Conservation (phyloP, 495 filamentous ascomycete species). For the Pyronema domesticum region DNA sequence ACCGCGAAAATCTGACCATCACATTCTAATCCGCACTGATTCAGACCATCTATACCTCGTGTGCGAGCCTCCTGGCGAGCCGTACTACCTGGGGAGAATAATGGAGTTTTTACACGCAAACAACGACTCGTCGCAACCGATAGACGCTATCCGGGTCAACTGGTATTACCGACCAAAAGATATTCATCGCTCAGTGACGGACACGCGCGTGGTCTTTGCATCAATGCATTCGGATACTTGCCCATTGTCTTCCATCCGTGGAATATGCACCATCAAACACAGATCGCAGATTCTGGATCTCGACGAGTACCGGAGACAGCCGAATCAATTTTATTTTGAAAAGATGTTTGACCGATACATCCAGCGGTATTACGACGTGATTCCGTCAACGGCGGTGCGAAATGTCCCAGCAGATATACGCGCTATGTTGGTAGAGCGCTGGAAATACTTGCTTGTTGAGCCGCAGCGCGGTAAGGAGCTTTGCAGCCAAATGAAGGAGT, state of each 20-base stretch:
- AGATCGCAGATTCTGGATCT: constrained; percentile 67
- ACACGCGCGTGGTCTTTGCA: constrained; percentile 75
- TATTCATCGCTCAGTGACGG: constrained; percentile 75
- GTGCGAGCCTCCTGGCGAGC: constrained; percentile 93
- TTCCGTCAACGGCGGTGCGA: constrained; percentile 79
- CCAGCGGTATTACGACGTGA: constrained; percentile 90
- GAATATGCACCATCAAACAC: constrained; percentile 79
- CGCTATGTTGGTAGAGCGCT: constrained; percentile 82
- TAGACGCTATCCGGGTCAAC: constrained; percentile 83
- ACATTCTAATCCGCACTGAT: background rate
- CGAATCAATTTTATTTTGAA: constrained; percentile 89
- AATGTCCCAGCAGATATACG: constrained; percentile 91
- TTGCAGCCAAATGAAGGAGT: constrained; percentile 88
- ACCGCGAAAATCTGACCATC: background rate
- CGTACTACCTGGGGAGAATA: constrained; percentile 90
- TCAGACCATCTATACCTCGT: constrained; percentile 92
- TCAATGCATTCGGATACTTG: constrained; percentile 98
- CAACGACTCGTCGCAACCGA: constrained; percentile 49
- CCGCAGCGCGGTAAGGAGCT: constrained; percentile 81
- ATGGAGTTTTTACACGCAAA: constrained; percentile 89
- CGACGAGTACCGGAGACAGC: constrained; percentile 62
- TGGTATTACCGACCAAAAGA: constrained; percentile 97
- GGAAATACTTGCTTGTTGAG: constrained; percentile 89
- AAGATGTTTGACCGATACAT: constrained; percentile 97
- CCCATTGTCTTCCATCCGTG: constrained; percentile 76